phyloP scores from a whole-genome alignment of 495 filamentous ascomycete genomes.

The Stereocaulon alpinum region DNA sequence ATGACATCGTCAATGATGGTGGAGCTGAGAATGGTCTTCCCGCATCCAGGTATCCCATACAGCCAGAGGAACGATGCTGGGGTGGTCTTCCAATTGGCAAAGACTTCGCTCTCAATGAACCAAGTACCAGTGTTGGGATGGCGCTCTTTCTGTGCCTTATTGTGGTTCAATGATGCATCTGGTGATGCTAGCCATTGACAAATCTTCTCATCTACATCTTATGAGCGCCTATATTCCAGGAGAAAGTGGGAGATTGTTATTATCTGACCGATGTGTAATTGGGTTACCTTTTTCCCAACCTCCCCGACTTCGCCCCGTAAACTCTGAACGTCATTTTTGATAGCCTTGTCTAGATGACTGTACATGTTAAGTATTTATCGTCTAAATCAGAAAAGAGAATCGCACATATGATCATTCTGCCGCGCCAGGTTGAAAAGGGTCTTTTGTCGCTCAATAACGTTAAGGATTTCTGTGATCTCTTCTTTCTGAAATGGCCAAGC shows the following conservation, averaged over 20 bases:
- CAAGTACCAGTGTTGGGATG: neutral
- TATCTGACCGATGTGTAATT: no score
- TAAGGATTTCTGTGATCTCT: slow-evolving; percentile 2
- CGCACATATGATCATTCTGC: slow-evolving; percentile 7
- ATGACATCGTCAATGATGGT: slow-evolving; percentile 26
- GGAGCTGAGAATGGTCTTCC: slow-evolving; percentile 32
- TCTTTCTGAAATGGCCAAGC: slow-evolving; percentile 7
- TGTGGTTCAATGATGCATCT: slow-evolving; percentile 3
- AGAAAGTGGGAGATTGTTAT: no score
- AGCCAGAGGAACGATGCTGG: neutral
- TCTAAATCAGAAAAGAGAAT: no score
- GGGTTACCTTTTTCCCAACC: neutral
- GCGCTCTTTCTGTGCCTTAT: neutral
- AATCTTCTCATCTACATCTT: neutral
- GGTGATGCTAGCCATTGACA: neutral
- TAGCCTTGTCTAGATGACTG: neutral
- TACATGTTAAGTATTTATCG: no score
- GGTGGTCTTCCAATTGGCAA: neutral
- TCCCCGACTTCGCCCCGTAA: neutral
- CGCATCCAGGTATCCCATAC: slow-evolving; percentile 30
- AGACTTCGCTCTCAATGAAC: neutral
- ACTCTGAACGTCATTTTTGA: neutral
- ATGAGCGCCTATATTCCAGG: no score
- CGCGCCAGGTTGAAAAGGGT: slow-evolving; percentile 3
- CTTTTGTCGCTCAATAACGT: slow-evolving; percentile 2